Evolutionary conservation across 1,139 yeast species (phyloP), one percentile per base, ranked within the genome.

Genomic region (Torulaspora globosa): DNA sequence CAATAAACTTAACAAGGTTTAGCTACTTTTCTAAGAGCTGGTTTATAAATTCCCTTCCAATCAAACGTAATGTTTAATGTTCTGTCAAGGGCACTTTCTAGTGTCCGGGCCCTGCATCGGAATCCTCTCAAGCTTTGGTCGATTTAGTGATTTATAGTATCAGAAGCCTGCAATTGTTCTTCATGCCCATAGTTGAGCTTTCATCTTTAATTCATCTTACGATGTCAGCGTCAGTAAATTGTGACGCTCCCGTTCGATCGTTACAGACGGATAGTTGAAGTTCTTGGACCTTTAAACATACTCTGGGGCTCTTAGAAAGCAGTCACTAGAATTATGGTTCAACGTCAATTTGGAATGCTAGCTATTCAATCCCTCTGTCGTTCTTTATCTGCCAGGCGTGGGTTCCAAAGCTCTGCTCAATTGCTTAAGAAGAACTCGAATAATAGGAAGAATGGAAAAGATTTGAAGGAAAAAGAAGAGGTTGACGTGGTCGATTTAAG

Each of bases 401-500:
- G 34, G 14, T 42, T 49, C 14, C 30, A 32, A 9, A 33, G 36
- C 26, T 34, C 48, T 14, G 21, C 36, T n/a, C 29, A 26, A 19
- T 28, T 45, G 26, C 30, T 24, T 9, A 47, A 47, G 45, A 47
- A 49, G 33, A 41, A 46, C 27, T 35, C 45, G 16, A 23, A 41
- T 21, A 34, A 33, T 28, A 53, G 51, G 39, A 53, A 52, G 39
- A 49, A 46, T 28, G 38, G 42, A 11, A 52, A 47, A 31, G 36
- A 42, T 14, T 19, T 40, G 29, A 40, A 18, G 21, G 65, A 59
- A 11, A 55, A 43, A 12, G 61, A 57, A 6, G 69, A 59, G 31
- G 57, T 50, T 16, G 70, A 62, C 14, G 69, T 69, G 8, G 55
- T 70, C 11, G 72, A 72, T 50, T 62, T 68, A 27, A 54, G 57